Percentiles rank a stretch among this genome's conserved stretches.
Evolutionary conservation across 2,329 filamentous ascomycete species (phyloP).

Genomic region (Botrytis sinoallii): DNA sequence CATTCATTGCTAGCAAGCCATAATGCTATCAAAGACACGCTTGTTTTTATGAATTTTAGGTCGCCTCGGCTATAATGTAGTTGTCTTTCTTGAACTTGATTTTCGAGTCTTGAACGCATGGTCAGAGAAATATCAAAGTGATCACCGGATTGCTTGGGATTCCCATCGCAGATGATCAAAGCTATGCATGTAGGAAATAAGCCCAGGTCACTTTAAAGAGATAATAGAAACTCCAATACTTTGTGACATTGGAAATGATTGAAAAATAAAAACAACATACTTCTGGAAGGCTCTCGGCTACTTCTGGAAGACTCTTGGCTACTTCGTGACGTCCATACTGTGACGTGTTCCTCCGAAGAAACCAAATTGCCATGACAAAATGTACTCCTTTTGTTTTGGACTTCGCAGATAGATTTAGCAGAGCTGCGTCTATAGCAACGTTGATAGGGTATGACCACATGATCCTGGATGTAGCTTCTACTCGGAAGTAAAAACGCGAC

Average conservation of each 20-base stretch:
- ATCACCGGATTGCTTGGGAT: not conserved
- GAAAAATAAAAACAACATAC: not conserved
- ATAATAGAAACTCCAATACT: not conserved
- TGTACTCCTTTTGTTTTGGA: not conserved
- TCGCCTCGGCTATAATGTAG: no score
- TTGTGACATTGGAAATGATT: not conserved
- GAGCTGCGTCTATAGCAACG: not conserved
- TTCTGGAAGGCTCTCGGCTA: accelerated
- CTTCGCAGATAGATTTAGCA: not conserved
- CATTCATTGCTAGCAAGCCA: not conserved
- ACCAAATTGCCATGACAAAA: not conserved
- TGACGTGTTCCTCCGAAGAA: not conserved
- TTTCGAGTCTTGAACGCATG: not conserved
- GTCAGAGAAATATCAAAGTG: not conserved
- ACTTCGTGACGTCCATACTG: not conserved
- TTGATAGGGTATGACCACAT: not conserved
- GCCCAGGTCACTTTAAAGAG: not conserved
- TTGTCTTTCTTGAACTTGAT: not conserved
- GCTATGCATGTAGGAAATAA: not conserved
- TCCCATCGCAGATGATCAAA: not conserved
- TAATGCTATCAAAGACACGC: not conserved
- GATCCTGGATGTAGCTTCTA: not conserved
- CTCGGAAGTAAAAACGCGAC: not conserved
- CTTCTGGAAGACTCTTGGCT: accelerated
- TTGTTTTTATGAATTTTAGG: no score